Base-by-base conservation (phyloP, 768 basidiomycete species). In the Leucogyrophana mollusca region DNA sequence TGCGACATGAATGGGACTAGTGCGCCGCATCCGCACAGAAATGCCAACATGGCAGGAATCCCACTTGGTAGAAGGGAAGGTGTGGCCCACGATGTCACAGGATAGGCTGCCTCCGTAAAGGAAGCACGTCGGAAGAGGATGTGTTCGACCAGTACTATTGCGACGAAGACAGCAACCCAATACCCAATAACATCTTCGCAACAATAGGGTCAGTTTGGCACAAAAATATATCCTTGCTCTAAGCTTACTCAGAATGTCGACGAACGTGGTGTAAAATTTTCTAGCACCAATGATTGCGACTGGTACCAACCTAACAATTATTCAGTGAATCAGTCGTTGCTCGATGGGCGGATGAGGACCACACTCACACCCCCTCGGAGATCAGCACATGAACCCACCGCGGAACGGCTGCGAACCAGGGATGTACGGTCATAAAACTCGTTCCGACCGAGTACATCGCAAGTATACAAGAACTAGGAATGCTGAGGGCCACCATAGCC, bases 381-480 rank as follows among this genome's bases (percentile, higher is more conserved):
- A 30, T 30, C 13, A 30, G 27, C 27, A 30, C 27, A 13, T 30
- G 13, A 7, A 30, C 13, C 27, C 27, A 30, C 27, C 83, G 71
- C 5, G 84, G 84, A 2, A 86, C 68, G 47, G 63, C 67, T 3
- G 71, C 68, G 24, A 79, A 71, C 37, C 72, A 0, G 85, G 83
- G 9, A 83, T 66, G 57, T 82, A 73, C 34, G 87, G 69, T 16
- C 35, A 37, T 37, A n/a, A 37, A 37, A 37, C 35, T 37, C 35
- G 35, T 37, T 16, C 79, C 75, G 50, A 82, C 73, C 24, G 82
- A 85, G 66, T 94, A 94, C 56, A 89, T 79, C 8, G 85, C 83
- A 0, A 82, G 79, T 2, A 86, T 83, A 38, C 85, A 81, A 68
- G 89, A 90, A 10, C 79, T 85, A 1, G 79, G 79, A 7, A 87